Conservation (phyloP, 2,329 filamentous ascomycete species). For the Ophiocordyceps polyrhachis-furcata region DNA sequence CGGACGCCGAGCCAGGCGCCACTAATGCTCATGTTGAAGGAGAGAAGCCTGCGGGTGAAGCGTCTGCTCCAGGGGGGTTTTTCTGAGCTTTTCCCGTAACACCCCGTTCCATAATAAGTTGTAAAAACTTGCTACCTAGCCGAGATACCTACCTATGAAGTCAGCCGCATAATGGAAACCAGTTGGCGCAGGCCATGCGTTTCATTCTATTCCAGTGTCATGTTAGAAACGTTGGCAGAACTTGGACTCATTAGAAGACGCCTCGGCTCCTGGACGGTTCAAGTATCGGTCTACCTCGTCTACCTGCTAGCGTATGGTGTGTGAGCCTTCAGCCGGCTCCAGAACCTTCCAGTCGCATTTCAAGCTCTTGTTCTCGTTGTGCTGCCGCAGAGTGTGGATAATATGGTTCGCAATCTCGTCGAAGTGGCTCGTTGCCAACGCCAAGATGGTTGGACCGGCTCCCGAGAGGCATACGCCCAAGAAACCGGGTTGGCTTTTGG, state of each 20-base stretch:
- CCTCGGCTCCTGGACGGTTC: too few relatives aligned
- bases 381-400: constrained; percentile 51
- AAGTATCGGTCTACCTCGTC: too few relatives aligned
- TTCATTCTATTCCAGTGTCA: too few relatives aligned
- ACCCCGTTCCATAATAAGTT: not conserved
- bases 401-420: constrained; percentile 68
- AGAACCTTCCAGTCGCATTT: constrained; percentile 73
- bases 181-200: too few relatives aligned
- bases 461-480: constrained; percentile 90
- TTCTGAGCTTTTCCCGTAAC: not conserved
- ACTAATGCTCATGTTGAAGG: not conserved
- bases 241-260: too few relatives aligned
- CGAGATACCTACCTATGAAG: too few relatives aligned
- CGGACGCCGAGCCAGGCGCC: not conserved
- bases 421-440: constrained; percentile 79
- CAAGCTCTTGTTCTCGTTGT: constrained; percentile 40
- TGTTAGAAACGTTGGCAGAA: too few relatives aligned
- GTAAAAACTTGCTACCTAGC: too few relatives aligned
- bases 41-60: not conserved
- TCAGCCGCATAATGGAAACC: too few relatives aligned
- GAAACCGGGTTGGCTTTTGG: constrained; percentile 67
- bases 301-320: constrained; percentile 3
- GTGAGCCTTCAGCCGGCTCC: constrained; percentile 62
- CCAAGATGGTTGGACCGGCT: constrained; percentile 85
- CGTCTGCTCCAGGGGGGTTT: not conserved